Conservation (phyloP, 495 filamentous ascomycete genomes). For the Ascobolus immersus region DNA sequence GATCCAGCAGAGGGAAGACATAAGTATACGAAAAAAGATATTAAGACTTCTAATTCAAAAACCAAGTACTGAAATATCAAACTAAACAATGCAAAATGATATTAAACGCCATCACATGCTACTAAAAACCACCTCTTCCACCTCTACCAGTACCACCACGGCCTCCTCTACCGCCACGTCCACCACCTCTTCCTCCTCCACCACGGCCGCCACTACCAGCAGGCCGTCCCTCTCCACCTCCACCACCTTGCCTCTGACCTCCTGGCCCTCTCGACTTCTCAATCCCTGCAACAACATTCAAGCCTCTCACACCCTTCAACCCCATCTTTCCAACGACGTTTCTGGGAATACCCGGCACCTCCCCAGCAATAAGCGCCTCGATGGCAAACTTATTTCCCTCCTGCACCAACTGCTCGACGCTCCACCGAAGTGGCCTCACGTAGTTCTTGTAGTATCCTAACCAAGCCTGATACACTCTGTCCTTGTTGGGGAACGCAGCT, state of each 20-base stretch:
- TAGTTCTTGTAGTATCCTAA: slow-evolving; percentile 28
- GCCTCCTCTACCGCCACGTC: background rate
- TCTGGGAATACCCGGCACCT: slow-evolving; percentile 21
- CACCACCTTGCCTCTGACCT: slow-evolving; percentile 6
- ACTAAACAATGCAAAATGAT: too few relatives aligned
- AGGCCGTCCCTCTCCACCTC: background rate
- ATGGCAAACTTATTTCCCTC: too few relatives aligned
- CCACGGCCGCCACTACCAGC: background rate
- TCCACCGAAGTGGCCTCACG: slow-evolving; percentile 20
- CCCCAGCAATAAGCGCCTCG: too few relatives aligned
- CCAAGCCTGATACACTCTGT: slow-evolving; percentile 19
- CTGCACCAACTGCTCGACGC: too few relatives aligned
- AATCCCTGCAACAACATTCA: slow-evolving; percentile 15
- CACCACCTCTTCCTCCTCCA: background rate
- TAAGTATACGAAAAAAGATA: too few relatives aligned
- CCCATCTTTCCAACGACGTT: slow-evolving; percentile 27
- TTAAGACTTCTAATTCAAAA: too few relatives aligned
- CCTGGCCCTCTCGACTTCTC: slow-evolving; percentile 4
- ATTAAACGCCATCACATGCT: too few relatives aligned
- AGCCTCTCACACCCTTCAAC: slow-evolving; percentile 22
- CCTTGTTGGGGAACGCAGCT: slow-evolving; percentile 8
- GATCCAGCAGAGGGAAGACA: too few relatives aligned
- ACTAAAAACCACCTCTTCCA: too few relatives aligned
- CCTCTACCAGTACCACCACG: background rate
- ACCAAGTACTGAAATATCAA: too few relatives aligned